A percentile compares a stretch with the other conserved stretches of the same genome.
These are phyloP conservation scores for Dictyostelium discoideum DNA, from an alignment of 78 protist species.

Conservation along the genomic window DNA sequence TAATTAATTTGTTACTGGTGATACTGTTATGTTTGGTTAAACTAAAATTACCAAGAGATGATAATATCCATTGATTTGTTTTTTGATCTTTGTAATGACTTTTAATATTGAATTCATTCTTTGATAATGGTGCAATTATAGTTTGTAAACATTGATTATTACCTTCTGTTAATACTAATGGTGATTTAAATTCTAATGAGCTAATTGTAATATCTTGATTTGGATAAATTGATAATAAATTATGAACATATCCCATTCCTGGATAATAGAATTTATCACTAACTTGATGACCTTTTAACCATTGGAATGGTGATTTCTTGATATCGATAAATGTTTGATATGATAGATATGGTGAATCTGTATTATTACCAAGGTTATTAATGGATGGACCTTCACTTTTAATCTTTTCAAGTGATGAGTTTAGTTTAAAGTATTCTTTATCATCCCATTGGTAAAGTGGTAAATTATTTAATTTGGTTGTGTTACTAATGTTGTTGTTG, in stretches of 20 bases:
- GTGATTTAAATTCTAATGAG: slow-evolving; percentile 36
- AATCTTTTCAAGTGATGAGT: not conserved
- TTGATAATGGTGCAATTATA: not conserved
- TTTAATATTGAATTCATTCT: slow-evolving; percentile 5
- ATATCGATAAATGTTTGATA: slow-evolving; percentile 30
- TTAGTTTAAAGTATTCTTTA: not conserved
- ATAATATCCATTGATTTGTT: not conserved
- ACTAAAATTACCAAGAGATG: not conserved
- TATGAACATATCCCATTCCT: slow-evolving; percentile 33
- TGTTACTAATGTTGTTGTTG: not conserved
- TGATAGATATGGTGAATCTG: not conserved
- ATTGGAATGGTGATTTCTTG: not conserved
- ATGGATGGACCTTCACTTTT: slow-evolving; percentile 5
- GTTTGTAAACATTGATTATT: not conserved
- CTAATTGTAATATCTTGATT: slow-evolving; percentile 12
- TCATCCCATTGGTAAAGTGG: slow-evolving; percentile 42
- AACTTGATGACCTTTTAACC: slow-evolving; percentile 54
- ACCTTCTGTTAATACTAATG: slow-evolving; percentile 34
- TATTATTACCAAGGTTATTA: not conserved
- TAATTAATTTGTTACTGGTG: not conserved
- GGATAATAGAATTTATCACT: slow-evolving; percentile 24
- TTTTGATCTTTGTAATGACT: not conserved
- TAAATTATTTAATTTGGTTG: not conserved
- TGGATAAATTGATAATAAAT: not conserved
- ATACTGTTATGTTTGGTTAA: not conserved